These are phyloP conservation scores for Yamadazyma siamensis DNA, from an alignment of 1,139 yeast genomes.

Conservation along the genomic window DNA sequence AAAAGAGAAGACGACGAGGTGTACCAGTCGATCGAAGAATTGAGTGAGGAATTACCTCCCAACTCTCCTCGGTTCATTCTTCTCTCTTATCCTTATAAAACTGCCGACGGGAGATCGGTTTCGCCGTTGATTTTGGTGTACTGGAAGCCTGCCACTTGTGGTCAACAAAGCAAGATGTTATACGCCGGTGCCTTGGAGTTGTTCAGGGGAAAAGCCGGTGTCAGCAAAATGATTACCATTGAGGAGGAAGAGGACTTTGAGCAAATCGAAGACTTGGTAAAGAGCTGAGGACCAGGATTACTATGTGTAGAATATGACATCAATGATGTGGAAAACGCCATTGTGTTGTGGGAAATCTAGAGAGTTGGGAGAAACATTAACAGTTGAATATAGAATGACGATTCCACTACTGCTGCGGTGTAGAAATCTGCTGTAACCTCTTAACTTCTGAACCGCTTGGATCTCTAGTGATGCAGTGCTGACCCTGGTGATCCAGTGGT, in stretches of 20 bases:
- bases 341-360: too few relatives aligned
- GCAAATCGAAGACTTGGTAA: conserved; percentile 30
- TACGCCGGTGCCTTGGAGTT: conserved; percentile 88
- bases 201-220: conserved; percentile 75
- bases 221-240: conserved; percentile 56
- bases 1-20: conserved; percentile 41
- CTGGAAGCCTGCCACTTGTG: conserved; percentile 83
- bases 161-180: conserved; percentile 76
- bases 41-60: conserved; percentile 78
- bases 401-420: too few relatives aligned
- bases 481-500: too few relatives aligned
- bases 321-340: not conserved
- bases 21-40: conserved; percentile 49
- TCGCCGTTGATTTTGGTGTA: conserved; percentile 76
- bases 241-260: conserved; percentile 65
- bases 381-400: too few relatives aligned
- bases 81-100: conserved; percentile 71
- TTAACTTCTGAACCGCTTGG: too few relatives aligned
- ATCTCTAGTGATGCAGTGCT: too few relatives aligned
- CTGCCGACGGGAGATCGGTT: conserved; percentile 68
- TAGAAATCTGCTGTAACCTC: too few relatives aligned
- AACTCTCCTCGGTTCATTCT: conserved; percentile 74
- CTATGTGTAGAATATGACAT: not conserved
- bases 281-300: not conserved
- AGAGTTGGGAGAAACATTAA: too few relatives aligned